Evolutionary conservation across 2,329 filamentous ascomycete species (phyloP).

Genomic region (Dactylella cylindrospora): DNA sequence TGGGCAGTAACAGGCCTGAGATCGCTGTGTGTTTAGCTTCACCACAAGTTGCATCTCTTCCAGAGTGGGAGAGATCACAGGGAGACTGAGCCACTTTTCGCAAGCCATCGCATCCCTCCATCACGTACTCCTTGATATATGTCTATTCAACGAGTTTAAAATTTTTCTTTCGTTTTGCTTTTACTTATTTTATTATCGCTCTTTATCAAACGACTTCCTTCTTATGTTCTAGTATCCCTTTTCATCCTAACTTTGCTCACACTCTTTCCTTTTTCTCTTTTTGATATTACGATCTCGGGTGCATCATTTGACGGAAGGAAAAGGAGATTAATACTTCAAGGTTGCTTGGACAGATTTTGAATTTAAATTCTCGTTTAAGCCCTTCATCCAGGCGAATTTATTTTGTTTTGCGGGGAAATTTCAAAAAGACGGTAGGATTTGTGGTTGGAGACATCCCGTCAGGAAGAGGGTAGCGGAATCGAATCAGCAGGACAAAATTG

Average conservation of each 20-base stretch:
- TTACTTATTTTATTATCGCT: constrained; percentile 38
- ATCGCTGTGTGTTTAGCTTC: neutral
- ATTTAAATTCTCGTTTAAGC: constrained; percentile 40
- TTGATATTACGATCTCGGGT: neutral
- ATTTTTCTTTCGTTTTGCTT: constrained; percentile 38
- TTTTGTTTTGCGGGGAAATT: constrained; percentile 25
- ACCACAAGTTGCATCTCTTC: too few species aligned
- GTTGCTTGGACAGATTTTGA: constrained; percentile 19
- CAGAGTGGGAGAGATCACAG: constrained; percentile 5
- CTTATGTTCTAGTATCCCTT: constrained; percentile 41
- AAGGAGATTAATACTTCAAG: constrained; percentile 14
- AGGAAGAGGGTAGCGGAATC: neutral
- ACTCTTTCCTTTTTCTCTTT: constrained; percentile 2
- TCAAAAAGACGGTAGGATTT: constrained; percentile 20
- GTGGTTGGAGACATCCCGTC: constrained; percentile 1
- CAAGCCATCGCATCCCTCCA: constrained; percentile 40
- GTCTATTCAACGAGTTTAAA: too few species aligned
- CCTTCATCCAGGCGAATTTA: constrained; percentile 28
- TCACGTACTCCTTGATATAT: too few species aligned
- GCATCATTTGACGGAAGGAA: neutral
- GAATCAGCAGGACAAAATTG: constrained; percentile 30
- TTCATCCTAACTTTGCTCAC: too few species aligned
- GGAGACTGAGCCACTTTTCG: constrained; percentile 29
- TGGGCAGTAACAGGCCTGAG: constrained; percentile 15
- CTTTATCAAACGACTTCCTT: constrained; percentile 37